These are phyloP conservation scores for Pezicula radicicola DNA, from an alignment of 2,329 filamentous ascomycete species.

Conservation along the genomic window DNA sequence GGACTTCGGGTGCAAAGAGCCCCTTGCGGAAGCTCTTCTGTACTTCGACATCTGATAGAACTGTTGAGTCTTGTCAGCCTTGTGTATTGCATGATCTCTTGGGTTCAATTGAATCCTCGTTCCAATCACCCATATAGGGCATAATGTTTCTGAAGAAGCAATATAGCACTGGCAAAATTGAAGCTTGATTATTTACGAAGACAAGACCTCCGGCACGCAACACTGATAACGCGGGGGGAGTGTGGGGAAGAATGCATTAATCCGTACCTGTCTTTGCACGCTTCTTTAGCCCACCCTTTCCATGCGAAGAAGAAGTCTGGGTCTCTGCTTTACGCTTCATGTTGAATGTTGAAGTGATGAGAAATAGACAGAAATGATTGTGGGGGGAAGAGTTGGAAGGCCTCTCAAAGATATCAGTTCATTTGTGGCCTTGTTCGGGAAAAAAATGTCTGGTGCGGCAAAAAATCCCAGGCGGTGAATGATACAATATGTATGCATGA, in stretches of 20 bases:
- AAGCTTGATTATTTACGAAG: too few relatives aligned
- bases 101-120: too few relatives aligned
- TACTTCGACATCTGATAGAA: slow-evolving; percentile 26
- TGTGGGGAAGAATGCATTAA: slow-evolving; percentile 4
- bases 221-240: neutral
- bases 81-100: neutral
- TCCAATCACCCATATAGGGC: too few relatives aligned
- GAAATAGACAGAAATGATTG: slow-evolving; percentile 1
- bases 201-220: too few relatives aligned
- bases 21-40: slow-evolving; percentile 56
- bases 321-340: slow-evolving; percentile 61
- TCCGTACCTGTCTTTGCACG: slow-evolving; percentile 43
- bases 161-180: too few relatives aligned
- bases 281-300: slow-evolving; percentile 44
- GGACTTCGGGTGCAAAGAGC: slow-evolving; percentile 59
- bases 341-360: slow-evolving; percentile 17
- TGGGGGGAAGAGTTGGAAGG: neutral
- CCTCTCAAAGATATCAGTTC: neutral
- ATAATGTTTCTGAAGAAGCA: too few relatives aligned
- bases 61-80: slow-evolving; percentile 17
- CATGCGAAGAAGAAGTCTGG: slow-evolving; percentile 36
- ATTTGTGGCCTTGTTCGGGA: neutral
- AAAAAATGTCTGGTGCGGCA: neutral
- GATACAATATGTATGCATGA: slow-evolving; percentile 11
- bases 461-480: neutral